These are phyloP conservation scores for Melanogaster broomeanus DNA, from an alignment of 768 basidiomycete species.

Conservation along the genomic window DNA sequence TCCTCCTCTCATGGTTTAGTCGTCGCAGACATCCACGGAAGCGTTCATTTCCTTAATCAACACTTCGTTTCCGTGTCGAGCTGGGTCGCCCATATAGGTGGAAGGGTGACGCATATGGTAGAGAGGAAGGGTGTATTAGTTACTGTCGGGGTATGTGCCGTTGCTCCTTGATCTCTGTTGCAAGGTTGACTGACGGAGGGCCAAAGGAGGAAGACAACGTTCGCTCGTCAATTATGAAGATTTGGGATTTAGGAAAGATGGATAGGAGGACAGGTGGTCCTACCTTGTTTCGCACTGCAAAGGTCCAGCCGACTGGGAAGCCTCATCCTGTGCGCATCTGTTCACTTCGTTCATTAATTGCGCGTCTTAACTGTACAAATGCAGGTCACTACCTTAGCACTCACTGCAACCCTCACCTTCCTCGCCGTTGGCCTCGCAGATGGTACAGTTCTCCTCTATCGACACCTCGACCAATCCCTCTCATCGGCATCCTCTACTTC, in stretches of 20 bases:
- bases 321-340: constrained; percentile 67
- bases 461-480: constrained; percentile 89
- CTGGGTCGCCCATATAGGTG: constrained; percentile 80
- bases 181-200: constrained; percentile 8
- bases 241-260: constrained; percentile 81
- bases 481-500: constrained; percentile 67
- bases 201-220: constrained; percentile 73
- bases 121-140: constrained; percentile 81
- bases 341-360: neutral
- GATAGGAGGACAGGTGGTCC: constrained; percentile 69
- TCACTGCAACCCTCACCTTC: constrained; percentile 76
- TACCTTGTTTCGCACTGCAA: constrained; percentile 68
- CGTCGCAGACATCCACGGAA: constrained; percentile 86
- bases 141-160: constrained; percentile 77
- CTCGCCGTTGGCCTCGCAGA: constrained; percentile 94
- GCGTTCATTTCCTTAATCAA: constrained; percentile 71
- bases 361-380: neutral
- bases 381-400: constrained; percentile 76
- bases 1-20: constrained; percentile 67
- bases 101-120: constrained; percentile 84
- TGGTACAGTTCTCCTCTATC: constrained; percentile 88
- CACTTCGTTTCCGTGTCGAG: constrained; percentile 70
- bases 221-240: constrained; percentile 72
- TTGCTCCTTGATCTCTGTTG: neutral
- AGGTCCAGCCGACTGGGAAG: constrained; percentile 72